Evolutionary conservation across 768 basidiomycete species (phyloP), one percentile per base, ranked within the genome.

Genomic region (Gyrodon lividus): DNA sequence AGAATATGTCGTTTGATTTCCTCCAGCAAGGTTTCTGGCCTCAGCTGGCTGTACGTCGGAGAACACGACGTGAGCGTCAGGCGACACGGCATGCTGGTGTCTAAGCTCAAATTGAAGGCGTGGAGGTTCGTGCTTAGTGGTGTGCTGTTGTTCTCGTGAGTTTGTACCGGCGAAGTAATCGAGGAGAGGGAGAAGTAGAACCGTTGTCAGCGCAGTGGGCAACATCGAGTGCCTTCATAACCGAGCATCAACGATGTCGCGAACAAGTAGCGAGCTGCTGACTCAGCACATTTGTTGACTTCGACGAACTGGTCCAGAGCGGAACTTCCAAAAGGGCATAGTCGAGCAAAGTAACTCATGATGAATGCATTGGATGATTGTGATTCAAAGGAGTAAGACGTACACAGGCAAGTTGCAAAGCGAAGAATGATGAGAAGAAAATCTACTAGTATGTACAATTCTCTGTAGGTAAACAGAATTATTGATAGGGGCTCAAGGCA

Each of bases 31-130:
- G 38, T 17, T 17, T 20, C 50, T 24, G 40, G 50, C 43, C 37
- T 49, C 51, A 23, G 60, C 53, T 39, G 56, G 37, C 2, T 58
- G 63, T 34, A 74, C 65, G 61, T 87, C 81, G 10, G 82, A 72
- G 61, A 87, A 87, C 33, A 81, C 62, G 37, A 87, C 74, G 41
- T 64, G 77, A 10, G 76, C 74, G 24, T 72, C 69, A 13, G 54
- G 38, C 4, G 81, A 79, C 2, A 81, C 73, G 2, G 82, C 79
- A 59, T 87, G 84, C 17, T 80, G 65, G 59, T 87, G 85, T 43
- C 86, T 78, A 55, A 86, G 70, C 59, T 84, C 75, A 59, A 87
- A 83, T 31, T 69, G 59, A 56, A 54, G 80, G 63, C 31, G 62
- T 14, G 49, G 26, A 13, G 56, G 38, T 12, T 38, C 46, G 17